Conservation (phyloP, 75 land plant species). For the Pseudotsuga menziesii region DNA sequence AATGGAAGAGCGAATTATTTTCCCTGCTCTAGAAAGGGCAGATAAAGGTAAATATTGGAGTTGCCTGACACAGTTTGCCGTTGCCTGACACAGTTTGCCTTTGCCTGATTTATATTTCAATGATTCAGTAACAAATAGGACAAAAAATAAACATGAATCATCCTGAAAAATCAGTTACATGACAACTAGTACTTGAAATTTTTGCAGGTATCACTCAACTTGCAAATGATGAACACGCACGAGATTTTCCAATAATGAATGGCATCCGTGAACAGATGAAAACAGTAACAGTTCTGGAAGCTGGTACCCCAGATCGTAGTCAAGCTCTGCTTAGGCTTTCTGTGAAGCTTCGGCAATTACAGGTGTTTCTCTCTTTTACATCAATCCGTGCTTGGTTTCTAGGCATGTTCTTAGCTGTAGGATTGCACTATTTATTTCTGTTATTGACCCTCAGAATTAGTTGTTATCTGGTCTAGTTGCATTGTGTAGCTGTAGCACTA, state of each 20-base stretch:
- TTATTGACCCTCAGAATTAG: background rate
- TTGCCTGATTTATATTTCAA: background rate
- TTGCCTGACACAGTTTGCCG: background rate
- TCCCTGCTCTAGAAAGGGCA: slow-evolving; percentile 60
- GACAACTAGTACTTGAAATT: background rate
- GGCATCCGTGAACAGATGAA: slow-evolving; percentile 81
- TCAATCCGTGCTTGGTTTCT: background rate
- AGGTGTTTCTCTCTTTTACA: slow-evolving; percentile 30
- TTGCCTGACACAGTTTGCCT: background rate
- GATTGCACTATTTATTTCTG: background rate
- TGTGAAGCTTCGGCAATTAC: slow-evolving; percentile 41
- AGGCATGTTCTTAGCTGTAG: background rate
- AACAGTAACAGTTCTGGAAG: slow-evolving; percentile 40
- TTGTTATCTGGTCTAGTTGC: background rate
- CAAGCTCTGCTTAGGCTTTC: slow-evolving; percentile 51
- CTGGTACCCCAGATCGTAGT: slow-evolving; percentile 35
- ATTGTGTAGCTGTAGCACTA: slow-evolving; percentile 4
- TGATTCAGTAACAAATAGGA: background rate
- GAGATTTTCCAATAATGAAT: slow-evolving; percentile 80
- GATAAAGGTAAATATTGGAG: slow-evolving; percentile 47
- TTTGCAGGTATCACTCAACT: slow-evolving; percentile 45
- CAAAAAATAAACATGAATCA: background rate
- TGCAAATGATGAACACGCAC: slow-evolving; percentile 67
- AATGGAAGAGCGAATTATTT: slow-evolving; percentile 85
- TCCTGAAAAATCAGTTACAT: background rate